A percentile compares a stretch with the other conserved stretches of the same genome.
phyloP scores from a whole-genome alignment of 2,329 filamentous ascomycete species.

The Sarocladiaceae sp. region DNA sequence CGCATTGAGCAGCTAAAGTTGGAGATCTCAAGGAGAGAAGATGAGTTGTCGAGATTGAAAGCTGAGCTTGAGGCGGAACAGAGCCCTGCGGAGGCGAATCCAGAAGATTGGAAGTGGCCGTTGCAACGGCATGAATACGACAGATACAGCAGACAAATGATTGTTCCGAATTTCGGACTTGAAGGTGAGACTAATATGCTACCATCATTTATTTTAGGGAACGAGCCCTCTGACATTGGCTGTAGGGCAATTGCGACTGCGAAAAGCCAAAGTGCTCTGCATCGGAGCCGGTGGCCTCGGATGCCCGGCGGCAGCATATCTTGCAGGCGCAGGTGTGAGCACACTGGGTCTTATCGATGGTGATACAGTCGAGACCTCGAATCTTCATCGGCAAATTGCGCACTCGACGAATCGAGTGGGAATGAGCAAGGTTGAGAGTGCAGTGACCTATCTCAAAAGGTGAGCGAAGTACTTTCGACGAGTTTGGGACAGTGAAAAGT shows the following conservation, averaged over 20 bases:
- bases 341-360: slow-evolving; percentile 81
- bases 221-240: background rate
- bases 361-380: slow-evolving; percentile 82
- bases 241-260: slow-evolving; percentile 71
- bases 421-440: slow-evolving; percentile 76
- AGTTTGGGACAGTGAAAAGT: background rate
- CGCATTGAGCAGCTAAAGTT: slow-evolving; percentile 35
- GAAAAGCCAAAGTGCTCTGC: slow-evolving; percentile 67
- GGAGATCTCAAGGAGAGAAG: slow-evolving; percentile 45
- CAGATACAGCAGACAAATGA: slow-evolving; percentile 86
- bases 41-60: slow-evolving; percentile 41
- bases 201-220: background rate
- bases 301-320: slow-evolving; percentile 88
- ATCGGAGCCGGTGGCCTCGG: slow-evolving; percentile 87
- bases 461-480: no score
- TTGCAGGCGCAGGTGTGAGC: slow-evolving; percentile 84
- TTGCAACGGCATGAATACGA: slow-evolving; percentile 70
- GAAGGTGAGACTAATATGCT: slow-evolving; percentile 44
- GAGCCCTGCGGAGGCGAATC: background rate
- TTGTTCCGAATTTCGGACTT: slow-evolving; percentile 77
- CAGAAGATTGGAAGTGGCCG: slow-evolving; percentile 57
- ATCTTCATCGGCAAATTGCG: slow-evolving; percentile 87
- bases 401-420: slow-evolving; percentile 70
- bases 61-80: slow-evolving; percentile 32
- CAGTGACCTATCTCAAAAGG: slow-evolving; percentile 54